Base-by-base conservation (phyloP, 2,329 filamentous ascomycete species). In the Davidsoniella australis region DNA sequence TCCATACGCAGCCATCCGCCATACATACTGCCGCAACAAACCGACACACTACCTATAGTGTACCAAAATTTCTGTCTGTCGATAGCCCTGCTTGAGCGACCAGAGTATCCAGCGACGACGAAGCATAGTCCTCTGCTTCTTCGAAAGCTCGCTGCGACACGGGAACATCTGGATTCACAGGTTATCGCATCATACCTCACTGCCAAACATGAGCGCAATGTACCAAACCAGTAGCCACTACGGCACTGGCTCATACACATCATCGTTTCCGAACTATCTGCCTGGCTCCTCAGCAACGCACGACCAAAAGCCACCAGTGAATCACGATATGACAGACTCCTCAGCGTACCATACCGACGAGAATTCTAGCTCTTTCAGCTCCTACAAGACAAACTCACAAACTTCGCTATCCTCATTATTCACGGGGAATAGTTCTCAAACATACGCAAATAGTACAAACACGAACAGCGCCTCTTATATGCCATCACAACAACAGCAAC, bases 401-500 rank as follows among this genome's bases (percentile, higher is more conserved):
- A 6, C 4, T 17, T 33, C 26, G 26, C 26, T 33, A 33, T 33
- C 26, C 10, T 33, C 26, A 10, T 33, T 33, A 12, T 33, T 4
- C 24, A 10, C n/a, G 24, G 42, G 36, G 16, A 23, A 16, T 16
- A 14, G 16, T 14, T 24, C 20, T 9, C 17, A 29, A 24, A 23
- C n/a, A 38, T 41, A 6, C 18, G 24, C 20, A 41, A 29, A 23
- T 41, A 49, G 8, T 16, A 40, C 17, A 18, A 36, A 7, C 42
- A 26, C 3, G 24, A 29, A 17, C 17, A 36, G 23, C 24, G 33
- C 24, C 26, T 33, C 26, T 33, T 33, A 33, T 12, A 8, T 33
- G 9, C 44, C 36, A 46, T 46, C 44, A 36, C 48, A 50, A 41
- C 18, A 49, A 14, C 36, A 16, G n/a, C 43, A 42, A 14, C 48